Base-by-base conservation (phyloP, 345 rosid species). In the Hypericum androsaemum region DNA sequence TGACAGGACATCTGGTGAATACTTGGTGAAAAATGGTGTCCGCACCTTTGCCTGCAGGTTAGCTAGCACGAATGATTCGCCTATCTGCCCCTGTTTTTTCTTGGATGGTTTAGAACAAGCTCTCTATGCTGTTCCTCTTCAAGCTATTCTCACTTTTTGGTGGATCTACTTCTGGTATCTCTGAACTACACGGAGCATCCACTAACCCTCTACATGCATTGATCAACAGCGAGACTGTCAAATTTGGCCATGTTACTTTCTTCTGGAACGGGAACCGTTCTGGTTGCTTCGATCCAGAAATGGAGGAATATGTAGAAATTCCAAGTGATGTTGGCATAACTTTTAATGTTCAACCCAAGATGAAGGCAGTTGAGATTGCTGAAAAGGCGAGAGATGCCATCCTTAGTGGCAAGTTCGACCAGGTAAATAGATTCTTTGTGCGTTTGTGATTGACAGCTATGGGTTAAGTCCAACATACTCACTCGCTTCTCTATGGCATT, bases 261-360 rank as follows among this genome's bases (percentile, higher is more conserved):
- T 92, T 92, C 76, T 88, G 98, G 98, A 92, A 92, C 51, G 98
- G 98, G 49, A 92, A 92, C 65, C 84, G 95, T 12, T 92, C 97
- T 44, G 98, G 98, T 43, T 92, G 45, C 62, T 92, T 92, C 61
- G 70, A 83, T 40, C 56, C 78, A 14, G 68, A 78, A 11, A 43
- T 85, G 83, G 98, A 88, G 65, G 80, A 92, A 70, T 88, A 92
- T 44, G 94, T 85, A 45, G 98, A 88, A 63, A 78, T 92, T 63
- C 97, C 98, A 10, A 85, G 97, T 74, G 98, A 92, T 66, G 63
- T 66, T 68, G 97, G 95, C 43, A 92, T 92, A 47, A 74, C 97
- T 43, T 92, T 88, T 77, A 88, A 92, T 58, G 88, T 68, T 50
- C 67, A 92, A 52, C 98, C 98, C n/a, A 77, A 78, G 68, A 92